Evolutionary conservation across 805 yeast species (phyloP), one percentile per base, ranked within the genome.

Genomic region (Metschnikowia borealis): DNA sequence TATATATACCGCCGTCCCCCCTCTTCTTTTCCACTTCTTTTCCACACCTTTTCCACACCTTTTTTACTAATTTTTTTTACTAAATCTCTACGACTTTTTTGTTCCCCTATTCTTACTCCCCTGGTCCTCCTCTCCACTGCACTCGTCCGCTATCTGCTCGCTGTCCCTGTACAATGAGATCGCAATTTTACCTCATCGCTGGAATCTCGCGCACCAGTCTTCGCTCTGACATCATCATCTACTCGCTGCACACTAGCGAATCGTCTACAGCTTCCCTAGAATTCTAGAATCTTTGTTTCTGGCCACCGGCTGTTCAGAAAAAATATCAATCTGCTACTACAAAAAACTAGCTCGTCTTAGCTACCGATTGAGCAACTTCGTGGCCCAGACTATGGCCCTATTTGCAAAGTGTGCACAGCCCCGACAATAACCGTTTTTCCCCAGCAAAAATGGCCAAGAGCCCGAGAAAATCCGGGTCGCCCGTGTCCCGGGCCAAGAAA

Each of bases 391-490:
- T 23, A 23, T 23, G 29, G 29, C 29, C 29, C 29, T 14, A 14
- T 15, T 26, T 39, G n/a, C 32, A 39, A n/a, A 26, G 43, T 6
- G n/a, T n/a, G 15, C 13, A 6, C 21, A 23, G 14, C 29, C 33
- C 29, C 33, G 41, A 39, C 18, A 38, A 21, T 48, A 52, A 36
- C 15, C 38, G 3, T 23, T 23, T 23, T 7, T 8, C 29, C 29
- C 29, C 29, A 23, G 8, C 10, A 23, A 23, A 23, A 23, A 67
- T 68, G 72, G 70, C 70, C 34, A 68, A 67, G 52, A 63, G 68
- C 50, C 69, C 71, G 37, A 63, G 69, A 57, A 65, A 63, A 50
- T 48, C 54, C 8, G 46, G 44, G 47, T 8, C 41, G 14, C 35
- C 50, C n/a, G 20, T 36, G 14, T 50, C 48, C 44, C 41, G 23